Percentiles rank a stretch among this genome's conserved stretches.
Conservation (phyloP, 73 alveolate species). For the Blepharisma japonicum region DNA sequence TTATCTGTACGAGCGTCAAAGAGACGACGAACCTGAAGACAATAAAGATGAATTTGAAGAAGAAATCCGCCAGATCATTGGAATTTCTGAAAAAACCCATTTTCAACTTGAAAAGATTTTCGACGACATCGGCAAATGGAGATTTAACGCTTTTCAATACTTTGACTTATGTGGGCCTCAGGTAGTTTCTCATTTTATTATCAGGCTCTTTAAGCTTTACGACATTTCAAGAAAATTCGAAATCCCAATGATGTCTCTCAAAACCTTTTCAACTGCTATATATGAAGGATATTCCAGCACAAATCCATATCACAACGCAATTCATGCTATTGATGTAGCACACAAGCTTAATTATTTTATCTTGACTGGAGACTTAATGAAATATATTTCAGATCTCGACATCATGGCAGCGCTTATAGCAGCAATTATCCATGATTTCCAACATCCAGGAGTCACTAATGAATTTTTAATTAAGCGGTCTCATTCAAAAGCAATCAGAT, state of each 20-base stretch:
- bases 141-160: constrained; percentile 59
- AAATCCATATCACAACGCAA: constrained; percentile 56
- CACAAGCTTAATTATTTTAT: constrained; percentile 56
- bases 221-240: constrained; percentile 58
- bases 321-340: constrained; percentile 60
- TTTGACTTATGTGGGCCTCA: constrained; percentile 43
- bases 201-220: constrained; percentile 48
- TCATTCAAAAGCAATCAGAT: constrained; percentile 80
- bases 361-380: constrained; percentile 58
- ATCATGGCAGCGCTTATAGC: constrained; percentile 68
- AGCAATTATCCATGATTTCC: constrained; percentile 77
- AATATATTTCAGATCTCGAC: constrained; percentile 54
- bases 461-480: constrained; percentile 66
- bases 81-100: constrained; percentile 48
- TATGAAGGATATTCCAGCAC: constrained; percentile 26
- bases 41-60: constrained; percentile 57
- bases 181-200: constrained; percentile 58
- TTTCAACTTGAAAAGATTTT: constrained; percentile 49
- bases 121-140: constrained; percentile 74
- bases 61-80: constrained; percentile 45
- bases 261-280: constrained; percentile 2
- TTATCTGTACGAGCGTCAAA: constrained; percentile 58
- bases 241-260: constrained; percentile 43
- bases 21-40: constrained; percentile 50
- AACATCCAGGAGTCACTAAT: constrained; percentile 91